phyloP scores from a whole-genome alignment of 768 basidiomycete genomes.

The Hericium alpestre region DNA sequence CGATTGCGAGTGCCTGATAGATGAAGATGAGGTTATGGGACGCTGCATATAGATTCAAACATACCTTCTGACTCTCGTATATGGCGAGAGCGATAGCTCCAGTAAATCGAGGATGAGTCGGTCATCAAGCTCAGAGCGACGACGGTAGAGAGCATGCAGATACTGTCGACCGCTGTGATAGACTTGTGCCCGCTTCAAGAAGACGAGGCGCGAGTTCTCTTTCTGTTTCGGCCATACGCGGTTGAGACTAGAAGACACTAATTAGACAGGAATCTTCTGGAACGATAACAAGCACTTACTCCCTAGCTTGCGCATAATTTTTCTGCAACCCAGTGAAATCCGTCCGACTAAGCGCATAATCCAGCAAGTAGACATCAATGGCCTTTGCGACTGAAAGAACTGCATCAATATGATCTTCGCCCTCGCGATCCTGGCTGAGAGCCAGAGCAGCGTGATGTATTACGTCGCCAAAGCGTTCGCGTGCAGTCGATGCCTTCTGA shows the following conservation, averaged over 20 bases:
- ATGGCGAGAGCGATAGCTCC: conserved; percentile 70
- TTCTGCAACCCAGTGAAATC: conserved; percentile 59
- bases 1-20: conserved; percentile 52
- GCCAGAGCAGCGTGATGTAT: conserved; percentile 57
- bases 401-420: conserved; percentile 82
- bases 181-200: conserved; percentile 67
- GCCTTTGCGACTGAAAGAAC: conserved; percentile 62
- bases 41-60: conserved; percentile 6
- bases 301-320: conserved; percentile 49
- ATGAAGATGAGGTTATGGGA: not conserved
- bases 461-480: conserved; percentile 55
- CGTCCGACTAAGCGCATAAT: conserved; percentile 51
- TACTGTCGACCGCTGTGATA: conserved; percentile 71
- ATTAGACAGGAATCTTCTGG: not conserved
- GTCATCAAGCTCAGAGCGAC: conserved; percentile 67
- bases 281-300: conserved; percentile 29
- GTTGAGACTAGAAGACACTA: conserved; percentile 35
- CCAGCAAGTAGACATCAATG: conserved; percentile 66
- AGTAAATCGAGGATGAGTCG: conserved; percentile 53
- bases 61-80: conserved; percentile 68
- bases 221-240: conserved; percentile 64
- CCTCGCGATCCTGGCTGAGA: conserved; percentile 48
- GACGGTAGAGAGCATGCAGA: conserved; percentile 66
- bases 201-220: conserved; percentile 63
- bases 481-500: conserved; percentile 46